A percentile compares a stretch with the other conserved stretches of the same genome.
Conservation (phyloP, 352 stramenopile species). For the Phytophthora tentaculata region DNA sequence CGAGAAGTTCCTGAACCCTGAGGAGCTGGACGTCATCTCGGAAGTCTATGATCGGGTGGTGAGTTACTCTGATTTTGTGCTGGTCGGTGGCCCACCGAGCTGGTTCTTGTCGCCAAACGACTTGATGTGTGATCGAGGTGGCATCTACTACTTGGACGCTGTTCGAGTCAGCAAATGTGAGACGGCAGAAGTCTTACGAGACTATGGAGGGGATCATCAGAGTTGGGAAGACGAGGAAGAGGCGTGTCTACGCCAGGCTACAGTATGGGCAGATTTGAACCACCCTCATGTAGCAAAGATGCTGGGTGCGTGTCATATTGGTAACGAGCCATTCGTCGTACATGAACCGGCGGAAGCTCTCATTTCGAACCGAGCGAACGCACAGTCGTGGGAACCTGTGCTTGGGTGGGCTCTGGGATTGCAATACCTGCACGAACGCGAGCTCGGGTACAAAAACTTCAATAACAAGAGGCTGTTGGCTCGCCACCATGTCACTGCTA, state of each 20-base stretch:
- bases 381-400: slow-evolving; percentile 32
- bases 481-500: slow-evolving; percentile 23
- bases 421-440: slow-evolving; percentile 42
- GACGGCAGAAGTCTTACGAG: slow-evolving; percentile 19
- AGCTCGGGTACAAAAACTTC: slow-evolving; percentile 37
- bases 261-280: slow-evolving; percentile 37
- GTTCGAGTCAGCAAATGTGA: slow-evolving; percentile 33
- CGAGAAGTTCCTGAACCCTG: slow-evolving; percentile 15
- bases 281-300: slow-evolving; percentile 41
- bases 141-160: slow-evolving; percentile 28
- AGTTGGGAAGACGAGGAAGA: slow-evolving; percentile 31
- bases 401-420: slow-evolving; percentile 35
- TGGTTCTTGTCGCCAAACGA: slow-evolving; percentile 35
- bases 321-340: slow-evolving; percentile 31
- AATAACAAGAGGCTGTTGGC: slow-evolving; percentile 24
- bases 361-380: slow-evolving; percentile 17
- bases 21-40: slow-evolving; percentile 37
- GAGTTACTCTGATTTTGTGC: slow-evolving; percentile 24
- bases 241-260: slow-evolving; percentile 31
- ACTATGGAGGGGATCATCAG: slow-evolving; percentile 9
- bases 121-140: slow-evolving; percentile 4
- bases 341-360: slow-evolving; percentile 31
- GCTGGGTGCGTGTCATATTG: slow-evolving; percentile 35
- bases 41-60: slow-evolving; percentile 26
- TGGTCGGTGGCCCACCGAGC: slow-evolving; percentile 16